Evolutionary conservation across 192 early-diverging fungal species (phyloP).

Genomic region (Geranomyces variabilis): DNA sequence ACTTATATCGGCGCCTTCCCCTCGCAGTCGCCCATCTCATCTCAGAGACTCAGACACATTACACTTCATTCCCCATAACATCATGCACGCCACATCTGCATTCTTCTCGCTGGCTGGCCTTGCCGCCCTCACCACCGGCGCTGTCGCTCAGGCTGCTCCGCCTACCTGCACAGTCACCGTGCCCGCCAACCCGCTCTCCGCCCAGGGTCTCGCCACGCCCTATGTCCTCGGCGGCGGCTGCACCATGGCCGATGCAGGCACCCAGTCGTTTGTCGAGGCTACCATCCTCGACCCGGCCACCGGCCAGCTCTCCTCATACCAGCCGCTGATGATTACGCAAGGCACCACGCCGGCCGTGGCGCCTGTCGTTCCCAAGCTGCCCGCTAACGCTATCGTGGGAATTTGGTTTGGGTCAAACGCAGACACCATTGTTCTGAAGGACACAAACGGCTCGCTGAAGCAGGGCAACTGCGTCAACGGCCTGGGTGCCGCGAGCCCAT

Average conservation of each 20-base stretch:
- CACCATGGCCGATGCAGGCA: constrained; percentile 8
- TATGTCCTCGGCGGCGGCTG: constrained; percentile 18
- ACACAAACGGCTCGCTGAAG: constrained; percentile 31
- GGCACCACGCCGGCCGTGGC: constrained; percentile 36
- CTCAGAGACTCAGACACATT: no score
- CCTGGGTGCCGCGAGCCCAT: constrained; percentile 12
- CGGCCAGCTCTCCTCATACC: constrained; percentile 37
- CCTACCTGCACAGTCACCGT: neutral
- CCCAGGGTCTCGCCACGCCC: constrained; percentile 35
- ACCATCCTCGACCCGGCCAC: constrained; percentile 39
- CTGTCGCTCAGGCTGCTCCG: neutral
- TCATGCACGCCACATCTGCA: constrained; percentile 1
- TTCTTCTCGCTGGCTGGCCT: neutral
- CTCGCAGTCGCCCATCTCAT: neutral
- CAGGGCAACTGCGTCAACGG: constrained; percentile 46
- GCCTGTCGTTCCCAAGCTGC: constrained; percentile 40
- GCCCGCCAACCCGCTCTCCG: constrained; percentile 34
- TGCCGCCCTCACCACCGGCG: neutral
- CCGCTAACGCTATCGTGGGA: constrained; percentile 38
- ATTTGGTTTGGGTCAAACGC: constrained; percentile 50
- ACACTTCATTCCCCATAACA: neutral
- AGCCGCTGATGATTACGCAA: constrained; percentile 42
- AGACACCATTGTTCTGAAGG: constrained; percentile 34
- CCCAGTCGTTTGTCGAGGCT: constrained; percentile 39
- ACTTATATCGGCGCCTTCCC: no score